Conservation (phyloP, 768 basidiomycete species). For the Harrya chromipes region DNA sequence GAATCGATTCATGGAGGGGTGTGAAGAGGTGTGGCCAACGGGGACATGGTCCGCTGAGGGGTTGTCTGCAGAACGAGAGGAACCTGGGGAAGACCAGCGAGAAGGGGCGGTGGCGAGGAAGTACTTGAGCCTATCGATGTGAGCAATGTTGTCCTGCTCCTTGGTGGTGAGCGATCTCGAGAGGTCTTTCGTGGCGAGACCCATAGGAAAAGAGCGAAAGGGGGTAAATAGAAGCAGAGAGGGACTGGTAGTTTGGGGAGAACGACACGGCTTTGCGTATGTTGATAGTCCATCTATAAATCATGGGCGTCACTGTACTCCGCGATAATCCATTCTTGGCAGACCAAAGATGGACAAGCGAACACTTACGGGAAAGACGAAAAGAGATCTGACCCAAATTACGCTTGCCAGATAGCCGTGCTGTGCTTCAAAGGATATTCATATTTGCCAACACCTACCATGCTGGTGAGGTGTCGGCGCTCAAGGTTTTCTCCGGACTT, state of each 20-base stretch:
- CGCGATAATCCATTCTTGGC: constrained; percentile 23
- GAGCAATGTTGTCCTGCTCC: constrained; percentile 69
- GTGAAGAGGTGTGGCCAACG: constrained; percentile 47
- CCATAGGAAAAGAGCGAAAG: constrained; percentile 23
- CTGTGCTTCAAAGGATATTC: constrained; percentile 24
- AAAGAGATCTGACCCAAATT: constrained; percentile 24
- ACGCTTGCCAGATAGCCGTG: constrained; percentile 31
- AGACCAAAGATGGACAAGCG: constrained; percentile 19
- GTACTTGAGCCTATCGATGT: constrained; percentile 81
- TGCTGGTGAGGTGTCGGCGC: constrained; percentile 29
- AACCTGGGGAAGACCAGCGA: constrained; percentile 51
- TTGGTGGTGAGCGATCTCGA: constrained; percentile 53
- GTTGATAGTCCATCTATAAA: constrained; percentile 28
- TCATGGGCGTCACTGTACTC: constrained; percentile 19
- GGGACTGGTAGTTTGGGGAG: constrained; percentile 14
- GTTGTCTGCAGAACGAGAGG: constrained; percentile 27
- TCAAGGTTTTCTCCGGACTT: constrained; percentile 22
- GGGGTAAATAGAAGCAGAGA: constrained; percentile 6
- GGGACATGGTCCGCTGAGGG: constrained; percentile 18
- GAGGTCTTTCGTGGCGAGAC: constrained; percentile 27
- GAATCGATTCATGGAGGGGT: constrained; percentile 83
- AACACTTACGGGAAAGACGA: constrained; percentile 11
- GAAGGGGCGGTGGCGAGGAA: constrained; percentile 85
- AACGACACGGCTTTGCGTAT: constrained; percentile 13
- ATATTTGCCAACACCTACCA: constrained; percentile 27